Percentiles rank a stretch among this genome's conserved stretches.
phyloP scores from a whole-genome alignment of 306 rosid genomes.

The Lathyrus aphaca region DNA sequence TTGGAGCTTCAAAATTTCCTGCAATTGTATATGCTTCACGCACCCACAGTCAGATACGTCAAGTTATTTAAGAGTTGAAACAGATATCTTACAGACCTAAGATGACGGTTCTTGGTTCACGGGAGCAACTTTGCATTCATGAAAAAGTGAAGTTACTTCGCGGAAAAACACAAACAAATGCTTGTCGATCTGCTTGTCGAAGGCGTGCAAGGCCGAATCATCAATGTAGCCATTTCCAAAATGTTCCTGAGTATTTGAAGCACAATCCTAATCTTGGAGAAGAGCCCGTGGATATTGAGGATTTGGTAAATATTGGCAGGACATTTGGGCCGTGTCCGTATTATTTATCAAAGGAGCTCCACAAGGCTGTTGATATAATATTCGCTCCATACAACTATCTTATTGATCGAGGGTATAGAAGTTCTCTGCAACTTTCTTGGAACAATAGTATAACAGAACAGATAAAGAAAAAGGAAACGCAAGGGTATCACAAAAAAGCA shows the following conservation, averaged over 20 bases:
- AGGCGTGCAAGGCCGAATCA: constrained; percentile 44
- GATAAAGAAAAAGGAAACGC: too few relatives aligned
- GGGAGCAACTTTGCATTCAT: constrained; percentile 92
- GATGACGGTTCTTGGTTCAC: constrained; percentile 77
- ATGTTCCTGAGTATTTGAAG: constrained; percentile 61
- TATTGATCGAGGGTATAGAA: too few relatives aligned
- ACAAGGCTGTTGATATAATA: too few relatives aligned
- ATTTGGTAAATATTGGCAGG: too few relatives aligned
- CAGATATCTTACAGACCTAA: constrained; percentile 91
- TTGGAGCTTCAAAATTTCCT: constrained; percentile 49
- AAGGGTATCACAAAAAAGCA: too few relatives aligned
- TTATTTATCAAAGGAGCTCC: too few relatives aligned
- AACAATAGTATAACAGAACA: too few relatives aligned
- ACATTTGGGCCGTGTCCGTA: too few relatives aligned
- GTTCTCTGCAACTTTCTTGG: too few relatives aligned
- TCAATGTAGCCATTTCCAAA: constrained; percentile 53
- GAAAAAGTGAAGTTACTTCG: constrained; percentile 74
- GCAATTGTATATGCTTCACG: constrained; percentile 82
- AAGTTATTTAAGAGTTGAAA: constrained; percentile 87
- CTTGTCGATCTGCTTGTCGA: constrained; percentile 68
- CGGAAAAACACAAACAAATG: constrained; percentile 79
- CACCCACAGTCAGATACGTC: constrained; percentile 98
- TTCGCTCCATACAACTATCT: too few relatives aligned
- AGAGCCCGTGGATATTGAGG: constrained; percentile 93
- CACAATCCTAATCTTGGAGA: constrained; percentile 82